Conservation (phyloP, 441 rosid species). For the Biscutella auriculata region DNA sequence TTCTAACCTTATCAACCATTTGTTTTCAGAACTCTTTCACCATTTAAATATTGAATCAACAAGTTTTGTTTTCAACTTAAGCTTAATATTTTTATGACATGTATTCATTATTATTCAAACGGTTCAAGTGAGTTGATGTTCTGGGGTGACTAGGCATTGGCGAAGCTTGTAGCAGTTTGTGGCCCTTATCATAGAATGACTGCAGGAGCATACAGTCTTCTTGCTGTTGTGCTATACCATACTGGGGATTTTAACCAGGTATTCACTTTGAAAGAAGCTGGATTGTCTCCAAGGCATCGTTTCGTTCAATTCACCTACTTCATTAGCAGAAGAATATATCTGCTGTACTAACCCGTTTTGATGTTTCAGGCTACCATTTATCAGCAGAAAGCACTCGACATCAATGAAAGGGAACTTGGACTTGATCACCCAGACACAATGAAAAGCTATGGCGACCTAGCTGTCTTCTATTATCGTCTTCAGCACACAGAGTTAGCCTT, state of each 20-base stretch:
- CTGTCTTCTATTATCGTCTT: slow-evolving; percentile 79
- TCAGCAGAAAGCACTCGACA: slow-evolving; percentile 75
- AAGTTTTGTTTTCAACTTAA: background rate
- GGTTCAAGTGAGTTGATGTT: slow-evolving; percentile 16
- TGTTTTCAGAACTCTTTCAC: background rate
- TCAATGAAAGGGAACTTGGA: slow-evolving; percentile 82
- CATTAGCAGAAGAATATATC: background rate
- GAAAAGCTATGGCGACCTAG: slow-evolving; percentile 79
- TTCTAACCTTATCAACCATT: background rate
- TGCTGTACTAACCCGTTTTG: slow-evolving; percentile 24
- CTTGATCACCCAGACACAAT: slow-evolving; percentile 85
- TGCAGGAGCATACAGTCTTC: slow-evolving; percentile 77
- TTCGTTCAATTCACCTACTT: background rate
- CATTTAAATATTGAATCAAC: background rate
- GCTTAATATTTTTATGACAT: background rate
- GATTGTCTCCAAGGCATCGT: background rate
- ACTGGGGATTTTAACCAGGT: slow-evolving; percentile 89
- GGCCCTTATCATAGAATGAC: slow-evolving; percentile 89
- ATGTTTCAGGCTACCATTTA: slow-evolving; percentile 65
- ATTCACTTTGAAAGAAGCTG: slow-evolving; percentile 10
- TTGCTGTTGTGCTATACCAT: slow-evolving; percentile 78
- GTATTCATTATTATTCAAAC: background rate
- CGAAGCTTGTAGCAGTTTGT: slow-evolving; percentile 66
- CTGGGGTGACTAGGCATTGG: slow-evolving; percentile 46
- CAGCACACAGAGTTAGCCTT: slow-evolving; percentile 79